Percentiles rank a stretch among this genome's conserved stretches.
Conservation (phyloP, 495 filamentous ascomycete genomes). For the Copromyces sp. region DNA sequence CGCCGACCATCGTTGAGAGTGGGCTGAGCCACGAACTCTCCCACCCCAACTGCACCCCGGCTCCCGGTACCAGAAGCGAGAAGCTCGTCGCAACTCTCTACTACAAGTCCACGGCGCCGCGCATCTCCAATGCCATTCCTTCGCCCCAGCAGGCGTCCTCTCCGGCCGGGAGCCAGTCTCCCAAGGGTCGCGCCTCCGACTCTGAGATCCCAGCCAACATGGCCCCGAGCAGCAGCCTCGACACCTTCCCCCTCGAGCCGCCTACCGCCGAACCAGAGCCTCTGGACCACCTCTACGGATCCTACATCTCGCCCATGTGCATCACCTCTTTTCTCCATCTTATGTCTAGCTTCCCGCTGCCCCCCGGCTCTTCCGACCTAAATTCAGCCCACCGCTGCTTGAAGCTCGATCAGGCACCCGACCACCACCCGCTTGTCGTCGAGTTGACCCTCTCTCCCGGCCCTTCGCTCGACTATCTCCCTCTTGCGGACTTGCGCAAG, state of each 20-base stretch:
- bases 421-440: conserved; percentile 50
- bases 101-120: conserved; percentile 45
- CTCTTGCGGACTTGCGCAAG: conserved; percentile 58
- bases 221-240: conserved; percentile 56
- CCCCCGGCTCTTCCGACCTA: conserved; percentile 43
- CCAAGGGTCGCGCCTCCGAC: conserved; percentile 20
- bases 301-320: conserved; percentile 67
- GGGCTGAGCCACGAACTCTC: conserved; percentile 46
- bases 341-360: conserved; percentile 56
- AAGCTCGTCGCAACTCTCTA: conserved; percentile 57
- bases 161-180: conserved; percentile 15
- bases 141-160: conserved; percentile 22
- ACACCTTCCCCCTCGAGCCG: conserved; percentile 62
- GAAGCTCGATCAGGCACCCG: conserved; percentile 37
- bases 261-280: conserved; percentile 51
- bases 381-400: conserved; percentile 63
- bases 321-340: conserved; percentile 74
- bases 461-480: conserved; percentile 56
- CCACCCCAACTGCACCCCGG: conserved; percentile 44
- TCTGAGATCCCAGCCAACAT: conserved; percentile 40
- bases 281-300: conserved; percentile 67
- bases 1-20: conserved; percentile 45
- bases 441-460: conserved; percentile 61
- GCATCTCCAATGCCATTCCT: conserved; percentile 19
- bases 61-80: conserved; percentile 28